Conservation (phyloP, 1,139 yeast species). For the Geotrichum australiense region DNA sequence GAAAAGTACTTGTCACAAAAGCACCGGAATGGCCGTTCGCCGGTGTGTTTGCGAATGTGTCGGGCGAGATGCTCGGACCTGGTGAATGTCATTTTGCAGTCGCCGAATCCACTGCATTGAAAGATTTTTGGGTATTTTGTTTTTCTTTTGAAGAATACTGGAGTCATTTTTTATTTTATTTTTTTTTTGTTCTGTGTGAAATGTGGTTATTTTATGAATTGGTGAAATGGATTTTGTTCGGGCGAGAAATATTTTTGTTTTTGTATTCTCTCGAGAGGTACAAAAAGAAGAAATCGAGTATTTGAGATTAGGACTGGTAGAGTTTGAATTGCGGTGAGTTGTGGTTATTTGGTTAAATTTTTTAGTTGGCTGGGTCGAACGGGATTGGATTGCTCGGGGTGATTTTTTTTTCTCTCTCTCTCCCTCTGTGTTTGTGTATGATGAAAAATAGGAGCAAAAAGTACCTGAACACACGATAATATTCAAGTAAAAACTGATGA, state of each 20-base stretch:
- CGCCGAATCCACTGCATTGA: slow-evolving; percentile 82
- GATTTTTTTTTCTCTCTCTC: too few species aligned
- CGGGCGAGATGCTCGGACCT: slow-evolving; percentile 87
- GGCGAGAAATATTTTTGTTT: too few species aligned
- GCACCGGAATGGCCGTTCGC: slow-evolving; percentile 90
- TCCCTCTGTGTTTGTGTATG: too few species aligned
- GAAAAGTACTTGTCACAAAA: slow-evolving; percentile 78
- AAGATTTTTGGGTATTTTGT: slow-evolving; percentile 46
- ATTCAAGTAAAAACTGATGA: too few species aligned
- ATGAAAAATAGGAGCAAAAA: too few species aligned
- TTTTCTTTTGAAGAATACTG: too few species aligned
- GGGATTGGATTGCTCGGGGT: too few species aligned
- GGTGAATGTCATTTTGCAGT: slow-evolving; percentile 82
- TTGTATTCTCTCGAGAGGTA: too few species aligned
- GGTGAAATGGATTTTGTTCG: background rate
- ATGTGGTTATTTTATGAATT: background rate
- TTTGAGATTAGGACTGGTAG: background rate
- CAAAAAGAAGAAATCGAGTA: background rate
- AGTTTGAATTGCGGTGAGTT: background rate
- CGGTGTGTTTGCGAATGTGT: slow-evolving; percentile 89
- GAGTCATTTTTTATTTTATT: slow-evolving; percentile 21
- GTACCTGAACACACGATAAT: too few species aligned
- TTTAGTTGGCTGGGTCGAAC: too few species aligned
- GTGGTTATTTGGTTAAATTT: too few species aligned
- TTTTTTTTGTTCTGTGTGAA: background rate